Conservation (phyloP, 768 basidiomycete species). For the Xanthoconium purpureum region DNA sequence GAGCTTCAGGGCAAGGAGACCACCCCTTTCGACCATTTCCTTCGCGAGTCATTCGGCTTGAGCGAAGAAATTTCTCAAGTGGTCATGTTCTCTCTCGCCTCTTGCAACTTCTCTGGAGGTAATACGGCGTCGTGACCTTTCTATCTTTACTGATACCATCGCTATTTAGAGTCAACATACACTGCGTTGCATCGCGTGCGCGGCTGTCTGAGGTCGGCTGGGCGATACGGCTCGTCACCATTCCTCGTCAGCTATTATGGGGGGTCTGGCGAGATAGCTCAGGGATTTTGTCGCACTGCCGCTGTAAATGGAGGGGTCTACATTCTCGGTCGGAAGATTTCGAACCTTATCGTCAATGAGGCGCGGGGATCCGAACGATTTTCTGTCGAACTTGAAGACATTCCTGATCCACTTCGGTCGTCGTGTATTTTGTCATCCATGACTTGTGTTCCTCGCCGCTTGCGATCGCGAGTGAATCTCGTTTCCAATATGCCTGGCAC, state of each 20-base stretch:
- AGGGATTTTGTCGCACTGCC: constrained; percentile 85
- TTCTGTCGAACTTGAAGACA: constrained; percentile 51
- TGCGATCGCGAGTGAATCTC: constrained; percentile 23
- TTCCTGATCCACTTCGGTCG: constrained; percentile 57
- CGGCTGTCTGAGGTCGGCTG: constrained; percentile 71
- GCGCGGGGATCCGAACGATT: constrained; percentile 30
- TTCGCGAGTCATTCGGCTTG: constrained; percentile 63
- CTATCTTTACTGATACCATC: constrained; percentile 1
- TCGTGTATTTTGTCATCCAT: constrained; percentile 53
- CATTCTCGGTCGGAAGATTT: constrained; percentile 53
- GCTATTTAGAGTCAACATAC: constrained; percentile 56
- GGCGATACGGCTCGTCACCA: constrained; percentile 83
- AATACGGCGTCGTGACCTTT: constrained; percentile 12
- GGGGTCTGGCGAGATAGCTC: constrained; percentile 85
- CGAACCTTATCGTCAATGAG: constrained; percentile 31
- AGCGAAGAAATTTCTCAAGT: constrained; percentile 53
- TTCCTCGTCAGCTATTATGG: constrained; percentile 97
- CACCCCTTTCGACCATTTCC: constrained; percentile 57
- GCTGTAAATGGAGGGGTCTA: constrained; percentile 80
- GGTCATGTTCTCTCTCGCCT: constrained; percentile 77
- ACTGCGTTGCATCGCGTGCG: constrained; percentile 68
- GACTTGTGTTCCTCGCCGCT: constrained; percentile 30
- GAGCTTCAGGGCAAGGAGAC: constrained; percentile 59
- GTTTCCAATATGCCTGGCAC: constrained; percentile 2
- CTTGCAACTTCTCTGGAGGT: constrained; percentile 62